Conservation (phyloP, 371 early-diverging fungal species). For the Zopfochytrium polystomum region DNA sequence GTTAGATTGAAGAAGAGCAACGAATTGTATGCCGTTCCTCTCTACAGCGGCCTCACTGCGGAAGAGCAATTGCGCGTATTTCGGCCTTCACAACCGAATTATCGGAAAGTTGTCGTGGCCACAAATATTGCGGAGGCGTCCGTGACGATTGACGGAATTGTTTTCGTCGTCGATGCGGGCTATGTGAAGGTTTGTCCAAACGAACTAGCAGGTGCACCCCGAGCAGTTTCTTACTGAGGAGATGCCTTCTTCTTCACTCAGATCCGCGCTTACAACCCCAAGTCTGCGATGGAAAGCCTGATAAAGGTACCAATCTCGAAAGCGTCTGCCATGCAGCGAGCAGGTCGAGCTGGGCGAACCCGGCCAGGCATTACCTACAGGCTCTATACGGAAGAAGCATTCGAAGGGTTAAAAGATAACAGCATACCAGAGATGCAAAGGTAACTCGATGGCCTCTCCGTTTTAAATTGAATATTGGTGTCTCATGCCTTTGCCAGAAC, state of each 20-base stretch:
- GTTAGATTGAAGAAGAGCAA: conserved; percentile 1
- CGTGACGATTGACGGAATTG: conserved; percentile 79
- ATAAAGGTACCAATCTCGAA: conserved; percentile 63
- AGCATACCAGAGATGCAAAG: conserved; percentile 74
- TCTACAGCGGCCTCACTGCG: conserved; percentile 72
- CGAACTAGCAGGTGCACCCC: too few species aligned
- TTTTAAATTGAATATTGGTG: neutral
- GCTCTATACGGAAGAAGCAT: conserved; percentile 70
- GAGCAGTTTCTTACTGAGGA: conserved; percentile 85
- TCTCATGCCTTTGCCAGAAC: conserved; percentile 34
- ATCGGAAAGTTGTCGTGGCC: conserved; percentile 70
- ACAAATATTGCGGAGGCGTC: conserved; percentile 81
- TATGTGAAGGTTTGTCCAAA: conserved; percentile 72
- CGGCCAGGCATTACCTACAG: conserved; percentile 66
- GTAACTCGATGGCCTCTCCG: conserved; percentile 28
- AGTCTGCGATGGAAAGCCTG: conserved; percentile 58
- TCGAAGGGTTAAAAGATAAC: conserved; percentile 46
- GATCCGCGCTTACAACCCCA: conserved; percentile 58
- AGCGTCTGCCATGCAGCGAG: conserved; percentile 74
- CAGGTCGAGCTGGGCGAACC: conserved; percentile 78
- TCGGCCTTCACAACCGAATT: conserved; percentile 57
- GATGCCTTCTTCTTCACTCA: conserved; percentile 47
- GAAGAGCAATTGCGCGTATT: conserved; percentile 64
- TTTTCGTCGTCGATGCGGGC: conserved; percentile 82
- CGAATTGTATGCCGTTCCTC: conserved; percentile 60